phyloP scores from a whole-genome alignment of 202 grass and related monocot species.

The Zoysia matrella region DNA sequence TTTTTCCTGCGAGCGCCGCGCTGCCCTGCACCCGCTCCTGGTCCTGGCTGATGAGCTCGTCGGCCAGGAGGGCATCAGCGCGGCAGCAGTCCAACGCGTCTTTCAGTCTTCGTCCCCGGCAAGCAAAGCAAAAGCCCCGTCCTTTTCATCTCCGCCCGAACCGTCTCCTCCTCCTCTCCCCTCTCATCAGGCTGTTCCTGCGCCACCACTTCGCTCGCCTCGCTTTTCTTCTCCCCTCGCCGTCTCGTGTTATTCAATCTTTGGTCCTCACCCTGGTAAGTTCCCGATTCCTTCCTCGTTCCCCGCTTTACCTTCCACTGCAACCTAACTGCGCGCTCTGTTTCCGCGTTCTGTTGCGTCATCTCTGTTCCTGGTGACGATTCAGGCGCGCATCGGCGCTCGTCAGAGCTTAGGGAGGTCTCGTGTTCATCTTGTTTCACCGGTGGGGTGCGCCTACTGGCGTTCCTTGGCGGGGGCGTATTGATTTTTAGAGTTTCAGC shows the following conservation, averaged over 20 bases:
- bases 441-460: not conserved
- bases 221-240: not conserved
- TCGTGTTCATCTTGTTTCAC: not conserved
- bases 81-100: slow-evolving; percentile 50
- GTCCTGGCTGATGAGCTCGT: not conserved
- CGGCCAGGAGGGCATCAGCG: not conserved
- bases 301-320: slow-evolving; percentile 5
- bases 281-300: not conserved
- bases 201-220: not conserved
- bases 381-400: not conserved
- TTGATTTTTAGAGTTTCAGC: not conserved
- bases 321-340: not conserved
- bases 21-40: not conserved
- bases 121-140: slow-evolving; percentile 32
- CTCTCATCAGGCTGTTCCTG: not conserved
- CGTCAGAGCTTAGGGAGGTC: not conserved
- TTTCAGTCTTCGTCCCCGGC: slow-evolving; percentile 41
- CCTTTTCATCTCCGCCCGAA: slow-evolving; percentile 41
- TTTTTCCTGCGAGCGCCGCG: slow-evolving; percentile 10
- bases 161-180: not conserved
- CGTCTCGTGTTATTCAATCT: not conserved
- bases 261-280: slow-evolving; percentile 26
- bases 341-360: not conserved
- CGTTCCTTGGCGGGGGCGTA: slow-evolving; percentile 7
- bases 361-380: not conserved